Base-by-base conservation (phyloP, 768 basidiomycete species). In the Pleurotus salmoneostramineus region DNA sequence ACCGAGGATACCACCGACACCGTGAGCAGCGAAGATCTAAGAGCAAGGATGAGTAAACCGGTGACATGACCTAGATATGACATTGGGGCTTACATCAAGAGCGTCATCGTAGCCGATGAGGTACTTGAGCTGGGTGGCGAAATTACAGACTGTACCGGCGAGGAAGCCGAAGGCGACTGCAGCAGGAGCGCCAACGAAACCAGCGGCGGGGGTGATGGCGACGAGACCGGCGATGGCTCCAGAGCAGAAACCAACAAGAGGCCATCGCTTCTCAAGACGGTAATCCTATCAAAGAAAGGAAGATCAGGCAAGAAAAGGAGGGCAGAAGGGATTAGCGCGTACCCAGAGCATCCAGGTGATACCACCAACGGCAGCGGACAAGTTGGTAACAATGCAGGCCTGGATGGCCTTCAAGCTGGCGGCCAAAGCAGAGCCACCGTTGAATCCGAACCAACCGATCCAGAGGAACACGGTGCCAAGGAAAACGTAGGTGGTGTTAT, bases 361-460 rank as follows among this genome's bases (percentile, higher is more conserved):
- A 3, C 92, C 93, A 42, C 88, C 94, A n/a, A 93, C 88, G 50
- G 83, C 83, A 1, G 93, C 96, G 2, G 94, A 91, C 56, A 98
- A 73, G 71, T 98, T 98, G 58, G 96, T 98, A 63, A 94, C 89
- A 62, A 95, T 89, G 74, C 93, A 92, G 2, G 96, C 94, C 69
- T 91, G 80, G 10, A 87, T 83, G 5, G 94, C 95, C 63, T 93
- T 84, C 60, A 95, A 75, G 72, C 94, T 96, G 40, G 95, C 94
- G 27, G 87, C 81, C 61, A 98, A 82, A 6, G 95, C 95, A 12
- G 86, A 89, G 21, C 96, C 96, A 5, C 95, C 95, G 71, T 95
- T 95, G 81, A 95, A 95, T 1, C 92, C 93, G 60, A 96, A 93
- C 95, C 95, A 98, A 4, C 91, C 91, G 58, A 93, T 92, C 93